Percentiles rank a stretch among this genome's conserved stretches.
Conservation (phyloP, 2,329 filamentous ascomycete species). For the Phoma sp. region DNA sequence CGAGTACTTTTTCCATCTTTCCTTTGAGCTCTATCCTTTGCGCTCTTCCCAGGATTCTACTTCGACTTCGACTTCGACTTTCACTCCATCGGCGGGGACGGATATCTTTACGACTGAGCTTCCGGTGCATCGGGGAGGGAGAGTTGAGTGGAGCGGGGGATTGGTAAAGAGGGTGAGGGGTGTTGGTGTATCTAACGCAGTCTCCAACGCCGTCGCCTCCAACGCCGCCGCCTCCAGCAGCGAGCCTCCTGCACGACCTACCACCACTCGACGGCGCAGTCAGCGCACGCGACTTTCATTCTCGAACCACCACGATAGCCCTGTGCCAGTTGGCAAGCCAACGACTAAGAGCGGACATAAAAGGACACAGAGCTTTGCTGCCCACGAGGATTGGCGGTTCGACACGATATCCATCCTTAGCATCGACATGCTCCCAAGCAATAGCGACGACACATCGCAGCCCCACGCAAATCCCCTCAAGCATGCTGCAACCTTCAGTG, state of each 20-base stretch:
- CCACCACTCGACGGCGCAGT: conserved; percentile 34
- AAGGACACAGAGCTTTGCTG: conserved; percentile 37
- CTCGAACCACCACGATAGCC: conserved; percentile 47
- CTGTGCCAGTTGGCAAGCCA: conserved; percentile 45
- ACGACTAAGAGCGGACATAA: conserved; percentile 34
- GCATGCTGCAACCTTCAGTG: conserved; percentile 51
- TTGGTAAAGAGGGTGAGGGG: too few relatives aligned
- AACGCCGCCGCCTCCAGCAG: conserved; percentile 34
- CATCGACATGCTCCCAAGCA: conserved; percentile 69
- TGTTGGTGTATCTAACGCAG: too few relatives aligned
- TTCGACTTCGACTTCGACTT: conserved; percentile 26
- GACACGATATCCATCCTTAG: conserved; percentile 79
- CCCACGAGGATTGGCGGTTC: conserved; percentile 76
- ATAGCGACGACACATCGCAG: conserved; percentile 33
- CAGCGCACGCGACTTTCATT: conserved; percentile 44
- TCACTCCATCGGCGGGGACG: conserved; percentile 48
- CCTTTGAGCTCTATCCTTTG: conserved; percentile 63
- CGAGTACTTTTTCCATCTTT: conserved; percentile 69
- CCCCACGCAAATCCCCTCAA: conserved; percentile 42
- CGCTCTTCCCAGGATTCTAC: conserved; percentile 35
- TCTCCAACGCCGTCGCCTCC: conserved; percentile 6
- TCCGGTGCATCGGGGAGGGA: conserved; percentile 49
- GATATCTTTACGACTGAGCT: conserved; percentile 56
- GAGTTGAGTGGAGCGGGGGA: too few relatives aligned
- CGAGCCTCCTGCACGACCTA: conserved; percentile 27